Conservation (phyloP, 257 asterid species). For the Gentiana dahurica region DNA sequence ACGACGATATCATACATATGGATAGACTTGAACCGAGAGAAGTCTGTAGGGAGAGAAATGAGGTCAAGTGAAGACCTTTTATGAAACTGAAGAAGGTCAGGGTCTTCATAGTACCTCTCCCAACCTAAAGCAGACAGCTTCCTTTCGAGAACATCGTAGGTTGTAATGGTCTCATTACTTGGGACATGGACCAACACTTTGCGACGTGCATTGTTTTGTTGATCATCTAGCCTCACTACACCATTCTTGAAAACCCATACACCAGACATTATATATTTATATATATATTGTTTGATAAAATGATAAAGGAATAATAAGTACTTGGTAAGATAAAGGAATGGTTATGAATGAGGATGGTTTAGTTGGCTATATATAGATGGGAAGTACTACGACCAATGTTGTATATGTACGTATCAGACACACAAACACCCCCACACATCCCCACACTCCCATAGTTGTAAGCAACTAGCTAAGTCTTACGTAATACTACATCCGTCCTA, state of each 20-base stretch:
- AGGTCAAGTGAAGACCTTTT: slow-evolving; percentile 59
- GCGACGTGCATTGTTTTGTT: slow-evolving; percentile 20
- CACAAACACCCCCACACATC: too few species aligned
- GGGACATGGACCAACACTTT: slow-evolving; percentile 43
- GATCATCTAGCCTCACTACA: slow-evolving; percentile 47
- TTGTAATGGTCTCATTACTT: slow-evolving; percentile 36
- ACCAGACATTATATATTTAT: slow-evolving; percentile 30
- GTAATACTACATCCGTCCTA: too few species aligned
- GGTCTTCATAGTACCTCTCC: slow-evolving; percentile 71
- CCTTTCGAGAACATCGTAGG: slow-evolving; percentile 44
- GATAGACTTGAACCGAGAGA: slow-evolving; percentile 51
- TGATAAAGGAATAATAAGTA: too few species aligned
- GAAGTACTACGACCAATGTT: too few species aligned
- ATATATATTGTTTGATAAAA: too few species aligned
- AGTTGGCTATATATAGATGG: too few species aligned
- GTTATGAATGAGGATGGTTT: too few species aligned
- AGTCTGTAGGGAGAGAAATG: slow-evolving; percentile 62
- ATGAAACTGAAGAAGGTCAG: slow-evolving; percentile 56
- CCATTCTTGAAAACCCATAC: slow-evolving; percentile 71
- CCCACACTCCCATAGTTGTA: too few species aligned
- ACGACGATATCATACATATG: slow-evolving; percentile 59
- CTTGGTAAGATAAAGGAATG: too few species aligned
- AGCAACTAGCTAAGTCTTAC: too few species aligned
- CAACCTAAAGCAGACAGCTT: slow-evolving; percentile 44
- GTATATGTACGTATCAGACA: too few species aligned